Base-by-base conservation (phyloP, 2,329 filamentous ascomycete species). In the Verticillium nonalfalfae region DNA sequence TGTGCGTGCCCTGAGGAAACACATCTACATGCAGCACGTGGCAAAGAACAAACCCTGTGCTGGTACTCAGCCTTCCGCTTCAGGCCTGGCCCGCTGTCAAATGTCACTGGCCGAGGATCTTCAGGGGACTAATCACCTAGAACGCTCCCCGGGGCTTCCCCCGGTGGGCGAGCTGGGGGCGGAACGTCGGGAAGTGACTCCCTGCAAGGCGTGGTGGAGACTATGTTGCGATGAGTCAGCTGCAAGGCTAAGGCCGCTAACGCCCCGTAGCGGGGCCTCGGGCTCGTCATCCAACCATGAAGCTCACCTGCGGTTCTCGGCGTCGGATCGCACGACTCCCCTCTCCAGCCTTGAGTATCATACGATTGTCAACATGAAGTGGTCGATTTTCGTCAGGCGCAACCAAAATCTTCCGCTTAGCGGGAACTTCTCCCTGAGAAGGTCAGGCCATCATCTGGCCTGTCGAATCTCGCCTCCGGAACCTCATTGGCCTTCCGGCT, bases 281-380 rank as follows among this genome's bases (percentile, higher is more conserved):
- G 21, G 45, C n/a, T 21, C 18, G 45, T 56, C 31, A 56, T 34
- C 54, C 54, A 56, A 56, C 45, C 45, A 56, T 15, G 31, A 50
- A 36, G 40, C 15, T 36, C n/a, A n/a, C 60, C 35, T 14, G 45
- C n/a, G 21, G 54, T 54, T 33, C 60, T 65, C 58, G 64, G 60
- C 60, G 56, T 34, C 36, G 50, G 62, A 57, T 66, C 59, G 65
- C 63, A 65, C 65, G 65, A 66, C 62, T 70, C 68, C 69, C 70
- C 71, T 72, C 68, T 65, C 61, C 68, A 75, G 73, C 73, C 73
- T 75, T 64, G 73, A 62, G 60, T 67, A 75, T 75, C 73, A 74
- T 75, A 75, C 73, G 73, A 75, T 74, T 68, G 60, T 64, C 56
- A 60, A 62, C 57, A 64, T 61, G 62, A 64, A 56, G 63, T 58